Conservation (phyloP, 2,329 filamentous ascomycete genomes). For the Xylaria polymorpha region DNA sequence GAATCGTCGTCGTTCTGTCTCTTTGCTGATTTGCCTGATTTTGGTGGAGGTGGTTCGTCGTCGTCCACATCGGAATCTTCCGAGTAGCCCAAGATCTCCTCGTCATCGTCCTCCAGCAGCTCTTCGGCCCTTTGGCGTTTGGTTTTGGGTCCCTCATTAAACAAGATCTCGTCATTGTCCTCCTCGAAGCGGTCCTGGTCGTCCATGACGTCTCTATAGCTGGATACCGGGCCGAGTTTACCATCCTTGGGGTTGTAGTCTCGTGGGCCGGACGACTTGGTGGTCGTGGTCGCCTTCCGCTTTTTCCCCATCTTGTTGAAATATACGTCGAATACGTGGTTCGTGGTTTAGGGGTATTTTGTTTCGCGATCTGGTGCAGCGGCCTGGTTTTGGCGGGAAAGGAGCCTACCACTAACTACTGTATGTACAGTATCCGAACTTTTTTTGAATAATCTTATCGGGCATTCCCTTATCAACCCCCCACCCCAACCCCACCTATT, state of each 20-base stretch:
- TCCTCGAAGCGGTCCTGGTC: constrained; percentile 95
- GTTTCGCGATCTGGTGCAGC: neutral
- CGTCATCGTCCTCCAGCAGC: constrained; percentile 65
- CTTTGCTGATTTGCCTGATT: constrained; percentile 44
- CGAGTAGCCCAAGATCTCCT: constrained; percentile 67
- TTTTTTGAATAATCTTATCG: constrained; percentile 39
- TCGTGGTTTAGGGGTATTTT: constrained; percentile 1
- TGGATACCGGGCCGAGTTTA: constrained; percentile 69
- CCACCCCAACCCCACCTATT: neutral
- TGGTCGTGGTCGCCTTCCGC: constrained; percentile 71
- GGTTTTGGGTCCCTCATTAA: constrained; percentile 82
- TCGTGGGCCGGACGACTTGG: constrained; percentile 61
- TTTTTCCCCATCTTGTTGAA: constrained; percentile 67
- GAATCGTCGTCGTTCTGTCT: constrained; percentile 46
- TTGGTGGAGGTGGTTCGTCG: constrained; percentile 55
- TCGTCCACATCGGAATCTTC: constrained; percentile 65
- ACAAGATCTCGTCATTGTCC: constrained; percentile 84
- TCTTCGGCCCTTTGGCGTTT: constrained; percentile 79
- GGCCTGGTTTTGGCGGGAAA: neutral
- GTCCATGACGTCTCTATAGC: constrained; percentile 87
- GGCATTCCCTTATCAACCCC: neutral
- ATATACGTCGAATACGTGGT: constrained; percentile 22
- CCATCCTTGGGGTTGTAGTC: constrained; percentile 69
- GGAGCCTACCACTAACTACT: too few relatives aligned
- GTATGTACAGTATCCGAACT: constrained; percentile 29